Evolutionary conservation across 2,329 filamentous ascomycete species (phyloP).

Genomic region (Trichoderma asperellum): DNA sequence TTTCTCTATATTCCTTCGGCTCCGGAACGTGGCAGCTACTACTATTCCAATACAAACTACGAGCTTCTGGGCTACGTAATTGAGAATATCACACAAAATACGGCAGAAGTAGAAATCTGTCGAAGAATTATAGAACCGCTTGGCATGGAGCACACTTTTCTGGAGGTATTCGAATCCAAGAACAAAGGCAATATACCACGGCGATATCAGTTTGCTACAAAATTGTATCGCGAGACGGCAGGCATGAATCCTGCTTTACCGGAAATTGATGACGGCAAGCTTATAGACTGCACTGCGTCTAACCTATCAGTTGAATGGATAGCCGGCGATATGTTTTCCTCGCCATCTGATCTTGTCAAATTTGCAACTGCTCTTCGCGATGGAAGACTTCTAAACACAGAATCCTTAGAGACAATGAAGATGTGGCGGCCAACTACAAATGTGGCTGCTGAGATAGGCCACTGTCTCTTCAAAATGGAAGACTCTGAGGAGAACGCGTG

Average conservation of each 20-base stretch:
- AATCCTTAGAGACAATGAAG: constrained; percentile 27
- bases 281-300: constrained; percentile 29
- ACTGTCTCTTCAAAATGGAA: constrained; percentile 28
- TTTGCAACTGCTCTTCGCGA: constrained; percentile 29
- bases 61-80: constrained; percentile 30
- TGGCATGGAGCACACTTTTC: constrained; percentile 24
- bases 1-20: constrained; percentile 1
- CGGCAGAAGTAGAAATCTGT: constrained; percentile 27
- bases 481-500: constrained; percentile 15
- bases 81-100: constrained; percentile 23
- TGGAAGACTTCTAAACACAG: constrained; percentile 23
- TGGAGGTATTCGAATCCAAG: constrained; percentile 29
- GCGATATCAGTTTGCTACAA: constrained; percentile 29
- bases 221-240: constrained; percentile 23
- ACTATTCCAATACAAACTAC: constrained; percentile 31
- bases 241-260: constrained; percentile 28
- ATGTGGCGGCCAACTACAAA: constrained; percentile 25
- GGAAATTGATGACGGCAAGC: constrained; percentile 8
- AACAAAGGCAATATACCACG: background rate
- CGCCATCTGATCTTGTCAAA: constrained; percentile 27
- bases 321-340: constrained; percentile 30
- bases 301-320: constrained; percentile 30
- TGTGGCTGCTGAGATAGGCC: constrained; percentile 25
- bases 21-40: constrained; percentile 26
- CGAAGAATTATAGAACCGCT: constrained; percentile 24